phyloP scores from a whole-genome alignment of 225 moss, liverwort and hornwort genomes.

The Bryum argenteum region DNA sequence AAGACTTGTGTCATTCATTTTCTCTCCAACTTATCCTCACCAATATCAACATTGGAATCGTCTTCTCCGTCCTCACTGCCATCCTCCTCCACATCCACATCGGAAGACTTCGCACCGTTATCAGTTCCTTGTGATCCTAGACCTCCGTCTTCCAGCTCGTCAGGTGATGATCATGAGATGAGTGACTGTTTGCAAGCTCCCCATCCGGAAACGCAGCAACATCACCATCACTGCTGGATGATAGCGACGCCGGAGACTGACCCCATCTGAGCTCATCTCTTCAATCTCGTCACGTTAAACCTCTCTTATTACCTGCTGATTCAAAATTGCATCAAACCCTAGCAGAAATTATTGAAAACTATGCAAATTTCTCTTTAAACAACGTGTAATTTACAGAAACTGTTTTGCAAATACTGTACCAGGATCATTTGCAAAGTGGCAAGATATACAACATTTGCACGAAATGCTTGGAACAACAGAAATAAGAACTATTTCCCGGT shows the following conservation, averaged over 20 bases:
- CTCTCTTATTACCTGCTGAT: conserved; percentile 26
- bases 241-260: conserved; percentile 65
- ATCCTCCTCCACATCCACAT: conserved; percentile 24
- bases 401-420: too few relatives aligned
- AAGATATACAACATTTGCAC: neutral
- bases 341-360: neutral
- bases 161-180: too few relatives aligned
- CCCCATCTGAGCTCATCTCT: conserved; percentile 66
- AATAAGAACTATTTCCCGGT: too few relatives aligned
- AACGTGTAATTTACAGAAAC: too few relatives aligned
- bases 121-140: conserved; percentile 33
- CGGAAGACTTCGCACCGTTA: conserved; percentile 34
- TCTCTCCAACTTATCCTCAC: conserved; percentile 41
- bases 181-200: conserved; percentile 55
- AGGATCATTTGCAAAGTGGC: too few relatives aligned
- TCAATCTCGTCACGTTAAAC: conserved; percentile 18
- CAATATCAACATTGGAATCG: conserved; percentile 34
- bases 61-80: conserved; percentile 45
- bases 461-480: too few relatives aligned
- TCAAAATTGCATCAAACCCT: conserved; percentile 13
- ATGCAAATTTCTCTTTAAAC: too few relatives aligned
- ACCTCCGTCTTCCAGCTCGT: conserved; percentile 32
- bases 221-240: conserved; percentile 83
- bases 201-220: conserved; percentile 87
- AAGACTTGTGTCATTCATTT: conserved; percentile 21